Conservation (phyloP, 2,329 filamentous ascomycete species). For the Aspergillus hortae region DNA sequence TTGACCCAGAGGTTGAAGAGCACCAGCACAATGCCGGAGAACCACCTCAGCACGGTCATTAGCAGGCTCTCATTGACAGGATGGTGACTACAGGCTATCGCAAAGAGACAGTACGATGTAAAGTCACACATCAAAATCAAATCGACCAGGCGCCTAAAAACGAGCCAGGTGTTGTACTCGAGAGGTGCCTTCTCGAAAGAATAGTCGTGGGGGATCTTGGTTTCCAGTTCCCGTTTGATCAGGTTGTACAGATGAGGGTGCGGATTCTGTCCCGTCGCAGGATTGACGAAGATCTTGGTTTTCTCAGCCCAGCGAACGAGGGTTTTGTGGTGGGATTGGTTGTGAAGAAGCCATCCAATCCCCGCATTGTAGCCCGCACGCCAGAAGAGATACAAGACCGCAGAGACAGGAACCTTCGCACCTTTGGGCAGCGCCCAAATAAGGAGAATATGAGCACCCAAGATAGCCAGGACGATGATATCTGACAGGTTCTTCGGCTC, state of each 20-base stretch:
- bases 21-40: slow-evolving; percentile 71
- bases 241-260: slow-evolving; percentile 77
- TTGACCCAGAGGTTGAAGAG: slow-evolving; percentile 99
- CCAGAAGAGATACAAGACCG: slow-evolving; percentile 86
- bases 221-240: slow-evolving; percentile 85
- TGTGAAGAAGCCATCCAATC: slow-evolving; percentile 82
- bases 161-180: slow-evolving; percentile 98
- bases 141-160: slow-evolving; percentile 93
- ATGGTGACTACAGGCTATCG: slow-evolving; percentile 75
- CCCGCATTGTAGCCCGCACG: slow-evolving; percentile 87
- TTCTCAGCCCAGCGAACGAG: slow-evolving; percentile 85
- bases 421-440: slow-evolving; percentile 69
- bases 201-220: slow-evolving; percentile 92
- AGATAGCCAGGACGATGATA: slow-evolving; percentile 70
- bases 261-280: slow-evolving; percentile 74
- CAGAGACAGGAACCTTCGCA: slow-evolving; percentile 73
- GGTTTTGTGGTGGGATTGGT: slow-evolving; percentile 84
- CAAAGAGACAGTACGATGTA: slow-evolving; percentile 92
- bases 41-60: slow-evolving; percentile 73
- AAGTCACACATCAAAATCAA: slow-evolving; percentile 99
- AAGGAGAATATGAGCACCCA: slow-evolving; percentile 69
- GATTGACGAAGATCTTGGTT: slow-evolving; percentile 80
- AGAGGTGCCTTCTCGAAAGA: slow-evolving; percentile 87
- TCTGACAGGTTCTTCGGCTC: slow-evolving; percentile 96
- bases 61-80: slow-evolving; percentile 68